Conservation (phyloP, 2,329 filamentous ascomycete genomes). For the Colletotrichum liaoningense region DNA sequence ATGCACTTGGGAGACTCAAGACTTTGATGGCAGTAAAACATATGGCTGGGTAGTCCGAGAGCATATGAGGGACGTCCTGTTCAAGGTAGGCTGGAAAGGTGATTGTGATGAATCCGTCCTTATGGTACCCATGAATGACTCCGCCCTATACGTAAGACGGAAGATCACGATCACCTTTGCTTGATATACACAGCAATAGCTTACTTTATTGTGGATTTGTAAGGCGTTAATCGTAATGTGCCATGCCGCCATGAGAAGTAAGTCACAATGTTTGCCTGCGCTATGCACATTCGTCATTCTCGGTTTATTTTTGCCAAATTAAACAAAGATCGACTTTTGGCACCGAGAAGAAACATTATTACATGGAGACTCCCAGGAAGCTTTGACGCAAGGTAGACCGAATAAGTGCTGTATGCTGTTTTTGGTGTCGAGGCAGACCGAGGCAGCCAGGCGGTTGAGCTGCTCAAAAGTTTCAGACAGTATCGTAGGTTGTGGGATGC, state of each 20-base stretch:
- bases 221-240: not conserved
- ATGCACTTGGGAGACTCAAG: not conserved
- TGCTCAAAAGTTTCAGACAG: not conserved
- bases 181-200: not conserved
- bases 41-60: not conserved
- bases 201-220: not conserved
- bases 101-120: not conserved
- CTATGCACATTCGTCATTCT: not conserved
- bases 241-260: not conserved
- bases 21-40: not conserved
- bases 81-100: not conserved
- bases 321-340: not conserved
- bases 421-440: not conserved
- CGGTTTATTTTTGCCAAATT: not conserved
- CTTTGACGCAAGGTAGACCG: not conserved
- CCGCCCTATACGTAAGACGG: not conserved
- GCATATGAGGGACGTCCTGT: not conserved
- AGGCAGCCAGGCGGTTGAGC: not conserved
- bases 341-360: not conserved
- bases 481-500: not conserved
- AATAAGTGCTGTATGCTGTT: not conserved
- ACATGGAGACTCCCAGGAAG: not conserved
- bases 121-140: not conserved
- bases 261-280: no score
- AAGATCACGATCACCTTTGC: no score